Evolutionary conservation across 768 basidiomycete species (phyloP), one percentile per base, ranked within the genome.

Genomic region (Mycena crocata): DNA sequence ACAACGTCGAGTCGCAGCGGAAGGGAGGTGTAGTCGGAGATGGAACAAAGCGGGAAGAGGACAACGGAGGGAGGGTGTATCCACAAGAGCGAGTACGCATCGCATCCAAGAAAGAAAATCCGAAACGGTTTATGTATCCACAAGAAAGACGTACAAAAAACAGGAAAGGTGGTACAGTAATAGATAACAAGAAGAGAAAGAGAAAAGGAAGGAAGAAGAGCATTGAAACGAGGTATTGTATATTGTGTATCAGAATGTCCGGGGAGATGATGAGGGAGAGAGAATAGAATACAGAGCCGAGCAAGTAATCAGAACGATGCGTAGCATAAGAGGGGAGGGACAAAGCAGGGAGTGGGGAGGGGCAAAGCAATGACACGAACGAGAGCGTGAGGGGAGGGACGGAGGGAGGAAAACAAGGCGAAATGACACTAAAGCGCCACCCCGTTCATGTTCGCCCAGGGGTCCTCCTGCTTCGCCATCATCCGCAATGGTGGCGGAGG

Each of bases 361-460:
- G 28, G 17, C 31, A 31, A 19, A 21, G 28, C 48, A 7, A 17
- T 9, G 46, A 48, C 26, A 15, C 9, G 35, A 37, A 17, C 35
- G 35, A 17, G 10, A 17, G 35, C 10, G 35, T 37, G 35, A 37
- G 46, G 30, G 31, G 31, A 34, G 32, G 6, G 49, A 24, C 9
- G 32, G 34, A 24, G 50, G 19, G 9, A 10, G 15, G 3, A 45
- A 24, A 21, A 28, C 3, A 35, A 23, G 21, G 4, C n/a, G 34
- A 35, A n/a, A 17, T 23, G n/a, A 15, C 34, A 9, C 14, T 26
- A 69, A 15, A 69, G 46, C 59, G 60, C 55, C 21, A 66, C 64
- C 21, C 68, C 64, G 37, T 42, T 63, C 68, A 69, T 69, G 46
- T 69, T 69, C 64, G 68, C 64, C 68, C 68, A 66, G 32, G 68